Evolutionary conservation across 1,284 basidiomycete species (phyloP).

Genomic region (Rhodotorula mucilaginosa): DNA sequence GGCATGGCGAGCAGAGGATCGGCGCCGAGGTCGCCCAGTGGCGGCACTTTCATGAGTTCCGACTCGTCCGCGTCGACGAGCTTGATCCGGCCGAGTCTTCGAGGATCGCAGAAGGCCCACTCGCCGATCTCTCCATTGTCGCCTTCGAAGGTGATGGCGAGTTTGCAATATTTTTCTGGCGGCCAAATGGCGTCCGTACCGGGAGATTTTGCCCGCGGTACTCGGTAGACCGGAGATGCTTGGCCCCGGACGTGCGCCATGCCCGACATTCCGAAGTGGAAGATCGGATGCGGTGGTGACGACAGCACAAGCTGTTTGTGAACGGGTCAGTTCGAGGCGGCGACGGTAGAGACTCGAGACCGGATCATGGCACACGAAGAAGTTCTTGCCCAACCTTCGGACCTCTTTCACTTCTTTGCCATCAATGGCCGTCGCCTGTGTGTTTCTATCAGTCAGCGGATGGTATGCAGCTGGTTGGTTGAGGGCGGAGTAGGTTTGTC

Average conservation of each 20-base stretch:
- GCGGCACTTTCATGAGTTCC: slow-evolving; percentile 61
- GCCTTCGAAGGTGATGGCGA: slow-evolving; percentile 44
- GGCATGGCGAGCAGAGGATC: slow-evolving; percentile 76
- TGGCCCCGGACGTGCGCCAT: slow-evolving; percentile 59
- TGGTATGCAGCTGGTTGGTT: too few relatives aligned
- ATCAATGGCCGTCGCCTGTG: slow-evolving; percentile 60
- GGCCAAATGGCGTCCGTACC: slow-evolving; percentile 65
- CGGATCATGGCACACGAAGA: slow-evolving; percentile 49
- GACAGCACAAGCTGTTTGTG: slow-evolving; percentile 24
- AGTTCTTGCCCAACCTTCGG: slow-evolving; percentile 66
- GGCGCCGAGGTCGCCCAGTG: slow-evolving; percentile 67
- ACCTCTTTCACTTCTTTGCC: slow-evolving; percentile 63
- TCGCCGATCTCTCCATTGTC: not conserved
- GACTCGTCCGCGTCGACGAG: slow-evolving; percentile 44
- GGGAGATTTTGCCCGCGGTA: slow-evolving; percentile 52
- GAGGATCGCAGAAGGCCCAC: slow-evolving; percentile 65
- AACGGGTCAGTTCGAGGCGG: not conserved
- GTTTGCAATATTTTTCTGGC: slow-evolving; percentile 67
- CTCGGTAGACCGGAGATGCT: slow-evolving; percentile 63
- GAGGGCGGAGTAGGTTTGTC: not conserved
- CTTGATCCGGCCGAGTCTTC: slow-evolving; percentile 59
- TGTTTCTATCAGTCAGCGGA: not conserved
- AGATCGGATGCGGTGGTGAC: slow-evolving; percentile 16
- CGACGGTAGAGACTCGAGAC: not conserved
- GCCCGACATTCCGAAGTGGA: slow-evolving; percentile 44